Base-by-base conservation (phyloP, 495 filamentous ascomycete genomes). In the Tuber brumale region DNA sequence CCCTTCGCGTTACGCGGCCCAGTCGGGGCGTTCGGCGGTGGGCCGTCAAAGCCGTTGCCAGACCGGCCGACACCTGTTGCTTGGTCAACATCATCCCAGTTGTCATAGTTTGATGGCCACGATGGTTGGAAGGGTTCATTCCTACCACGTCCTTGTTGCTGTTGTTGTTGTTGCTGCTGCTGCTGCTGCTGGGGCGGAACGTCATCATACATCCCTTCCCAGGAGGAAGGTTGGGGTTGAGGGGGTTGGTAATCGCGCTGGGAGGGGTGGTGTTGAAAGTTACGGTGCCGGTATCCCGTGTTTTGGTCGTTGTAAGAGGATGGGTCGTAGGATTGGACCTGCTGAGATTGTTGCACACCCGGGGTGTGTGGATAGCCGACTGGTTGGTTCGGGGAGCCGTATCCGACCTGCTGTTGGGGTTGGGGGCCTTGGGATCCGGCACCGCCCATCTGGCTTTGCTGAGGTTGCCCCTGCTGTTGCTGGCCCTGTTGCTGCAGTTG, bases 161-260 rank as follows among this genome's bases (percentile, higher is more conserved):
- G 61, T 10, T 71, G 73, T 27, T 75, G 74, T 14, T 72, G 57
- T 18, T 75, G 73, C 37, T 81, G 86, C 70, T 90, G 88, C n/a
- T 81, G 86, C 70, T 90, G 88, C n/a, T 88, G 87, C 74, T 89
- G 88, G 23, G 88, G 94, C 37, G 96, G 96, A 1, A 97, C 94
- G 83, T 97, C 95, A 83, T 99, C 95, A 84, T 99, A 99, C 95
- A 99, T 99, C 74, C 95, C 95, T 84, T 99, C 95, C 95, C 95
- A 98, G 37, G 91, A 93, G 23, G 76, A 79, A 44, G 81, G 81
- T 31, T 81, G 78, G 41, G 71, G 72, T 27, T 83, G 81, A 31
- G 81, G 81, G 3, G 81, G 81, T n/a, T 83, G 81, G 23, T 81
- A 83, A 75, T 83, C 81, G 35, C 82, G 73, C 76, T 83, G 82